These are phyloP conservation scores for Paramecium biaurelia DNA, from an alignment of 73 alveolate species.

Conservation along the genomic window DNA sequence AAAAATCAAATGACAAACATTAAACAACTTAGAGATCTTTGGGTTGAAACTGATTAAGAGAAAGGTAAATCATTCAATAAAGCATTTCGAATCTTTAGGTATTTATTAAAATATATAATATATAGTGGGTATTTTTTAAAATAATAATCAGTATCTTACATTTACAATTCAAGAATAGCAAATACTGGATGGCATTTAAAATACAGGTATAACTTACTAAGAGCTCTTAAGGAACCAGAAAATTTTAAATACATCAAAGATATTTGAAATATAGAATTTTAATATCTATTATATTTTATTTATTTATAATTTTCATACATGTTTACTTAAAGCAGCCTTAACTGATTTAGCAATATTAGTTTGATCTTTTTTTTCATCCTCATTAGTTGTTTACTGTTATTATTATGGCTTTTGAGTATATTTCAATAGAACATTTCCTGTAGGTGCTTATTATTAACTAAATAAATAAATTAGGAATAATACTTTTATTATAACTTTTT, in stretches of 20 bases:
- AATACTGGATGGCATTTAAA: slow-evolving; percentile 49
- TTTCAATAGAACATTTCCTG: slow-evolving; percentile 9
- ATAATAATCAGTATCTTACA: not conserved
- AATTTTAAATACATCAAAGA: slow-evolving; percentile 43
- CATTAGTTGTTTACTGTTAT: not conserved
- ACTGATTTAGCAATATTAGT: not conserved
- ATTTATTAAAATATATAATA: not conserved
- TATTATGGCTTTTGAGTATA: slow-evolving; percentile 8
- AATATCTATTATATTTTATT: not conserved
- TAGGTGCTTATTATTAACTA: slow-evolving; percentile 24
- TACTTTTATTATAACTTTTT: not conserved
- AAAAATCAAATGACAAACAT: slow-evolving; percentile 37
- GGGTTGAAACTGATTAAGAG: not conserved
- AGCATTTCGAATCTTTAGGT: slow-evolving; percentile 51
- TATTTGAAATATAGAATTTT: not conserved
- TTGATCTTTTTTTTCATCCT: not conserved
- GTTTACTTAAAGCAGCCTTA: slow-evolving; percentile 34
- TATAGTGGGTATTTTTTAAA: not conserved
- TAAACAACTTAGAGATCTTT: slow-evolving; percentile 23
- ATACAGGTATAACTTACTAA: slow-evolving; percentile 6
- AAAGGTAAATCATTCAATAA: not conserved
- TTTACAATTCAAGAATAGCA: slow-evolving; percentile 40
- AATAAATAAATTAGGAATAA: not conserved
- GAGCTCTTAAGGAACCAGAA: slow-evolving; percentile 41
- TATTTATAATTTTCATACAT: slow-evolving; percentile 13